These are phyloP conservation scores for Aspergillus niger DNA, from an alignment of 2,329 filamentous ascomycete species.

Conservation along the genomic window DNA sequence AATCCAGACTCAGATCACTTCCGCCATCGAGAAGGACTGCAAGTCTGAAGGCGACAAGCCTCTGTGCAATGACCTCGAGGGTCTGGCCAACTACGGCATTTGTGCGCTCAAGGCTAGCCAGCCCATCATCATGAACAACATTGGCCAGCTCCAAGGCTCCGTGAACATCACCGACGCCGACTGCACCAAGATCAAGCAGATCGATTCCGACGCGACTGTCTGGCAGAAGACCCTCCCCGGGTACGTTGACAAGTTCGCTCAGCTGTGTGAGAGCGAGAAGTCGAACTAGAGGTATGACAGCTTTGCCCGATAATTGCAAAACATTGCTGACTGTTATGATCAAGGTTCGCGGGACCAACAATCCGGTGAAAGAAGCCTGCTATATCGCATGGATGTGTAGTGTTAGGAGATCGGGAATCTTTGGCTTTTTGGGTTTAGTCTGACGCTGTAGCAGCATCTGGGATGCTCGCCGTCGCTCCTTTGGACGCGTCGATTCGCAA, in stretches of 20 bases:
- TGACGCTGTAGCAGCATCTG: not conserved
- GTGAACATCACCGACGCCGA: conserved; percentile 8
- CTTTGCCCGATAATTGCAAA: too few relatives aligned
- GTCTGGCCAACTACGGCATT: not conserved
- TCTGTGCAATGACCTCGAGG: conserved; percentile 11
- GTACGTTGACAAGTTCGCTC: conserved; percentile 10
- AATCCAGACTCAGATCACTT: conserved; percentile 6
- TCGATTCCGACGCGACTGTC: conserved; percentile 3
- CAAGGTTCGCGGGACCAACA: not conserved
- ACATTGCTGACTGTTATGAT: not conserved
- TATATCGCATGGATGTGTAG: not conserved
- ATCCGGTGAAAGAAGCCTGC: not conserved
- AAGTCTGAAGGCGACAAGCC: conserved; percentile 11
- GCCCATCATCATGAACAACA: conserved; percentile 8
- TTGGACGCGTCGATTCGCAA: not conserved
- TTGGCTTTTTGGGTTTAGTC: not conserved
- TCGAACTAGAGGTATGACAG: conserved; percentile 8
- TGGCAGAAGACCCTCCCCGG: conserved; percentile 13
- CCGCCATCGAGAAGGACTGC: conserved; percentile 13
- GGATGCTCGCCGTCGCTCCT: not conserved
- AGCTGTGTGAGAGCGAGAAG: conserved; percentile 10
- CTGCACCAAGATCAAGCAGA: conserved; percentile 11
- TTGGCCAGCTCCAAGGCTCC: not conserved
- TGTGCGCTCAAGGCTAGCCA: conserved; percentile 12
- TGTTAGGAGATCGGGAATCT: not conserved